Evolutionary conservation across 306 rosid species (phyloP).

Genomic region (Crotalaria pallida): DNA sequence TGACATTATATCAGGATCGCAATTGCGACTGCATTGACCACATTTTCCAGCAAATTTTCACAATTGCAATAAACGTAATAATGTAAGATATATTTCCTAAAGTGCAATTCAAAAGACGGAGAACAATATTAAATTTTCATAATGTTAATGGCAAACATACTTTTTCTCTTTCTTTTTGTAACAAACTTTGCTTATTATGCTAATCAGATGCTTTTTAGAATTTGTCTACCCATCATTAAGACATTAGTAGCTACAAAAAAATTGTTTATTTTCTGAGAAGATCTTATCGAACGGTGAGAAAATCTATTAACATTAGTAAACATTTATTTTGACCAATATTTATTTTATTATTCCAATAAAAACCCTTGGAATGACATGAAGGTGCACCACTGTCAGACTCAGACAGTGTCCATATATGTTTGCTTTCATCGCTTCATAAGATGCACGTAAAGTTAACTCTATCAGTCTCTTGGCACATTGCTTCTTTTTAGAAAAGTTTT

Average conservation of each 20-base stretch:
- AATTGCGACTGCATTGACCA: too few species aligned
- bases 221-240: constrained; percentile 8
- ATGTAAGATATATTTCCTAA: too few species aligned
- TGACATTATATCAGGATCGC: too few species aligned
- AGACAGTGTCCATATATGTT: constrained; percentile 8
- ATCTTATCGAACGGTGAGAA: constrained; percentile 39
- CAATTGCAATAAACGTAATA: too few species aligned
- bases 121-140: too few species aligned
- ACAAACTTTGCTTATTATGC: neutral
- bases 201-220: constrained; percentile 16
- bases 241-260: neutral
- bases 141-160: neutral
- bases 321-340: constrained; percentile 18
- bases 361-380: constrained; percentile 29
- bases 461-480: neutral
- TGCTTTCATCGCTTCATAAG: constrained; percentile 19
- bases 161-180: neutral
- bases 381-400: constrained; percentile 21
- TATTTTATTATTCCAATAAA: constrained; percentile 16
- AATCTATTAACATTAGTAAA: constrained; percentile 28
- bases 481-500: constrained; percentile 34
- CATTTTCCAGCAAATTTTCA: too few species aligned
- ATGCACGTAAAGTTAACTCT: constrained; percentile 10
- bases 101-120: too few species aligned
- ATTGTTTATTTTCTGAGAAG: neutral